Base-by-base conservation (phyloP, 1,139 yeast species). In the Zygoascus hellenicus region DNA sequence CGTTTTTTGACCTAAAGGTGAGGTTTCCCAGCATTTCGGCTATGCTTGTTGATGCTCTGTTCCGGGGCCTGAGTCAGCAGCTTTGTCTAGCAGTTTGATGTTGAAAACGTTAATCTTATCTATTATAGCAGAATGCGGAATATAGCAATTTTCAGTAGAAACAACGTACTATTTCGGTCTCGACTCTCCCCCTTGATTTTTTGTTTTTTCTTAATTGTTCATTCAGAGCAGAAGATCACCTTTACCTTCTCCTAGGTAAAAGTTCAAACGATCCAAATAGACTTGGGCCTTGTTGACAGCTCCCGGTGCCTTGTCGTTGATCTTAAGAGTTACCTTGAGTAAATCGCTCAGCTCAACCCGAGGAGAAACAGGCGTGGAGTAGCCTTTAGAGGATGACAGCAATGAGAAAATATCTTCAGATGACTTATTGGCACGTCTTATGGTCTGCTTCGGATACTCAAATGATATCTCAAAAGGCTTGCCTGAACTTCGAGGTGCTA, bases 381-480 rank as follows among this genome's bases (percentile, higher is more conserved):
- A 35, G 15, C 59, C 53, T 45, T 51, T 42, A 32, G 19, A n/a
- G 6, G 39, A 30, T 22, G 48, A 37, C 2, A 46, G 43, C 9
- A 46, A n/a, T 13, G 48, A 42, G 16, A 42, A 28, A 9, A 46
- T 42, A 15, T 46, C 48, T 11, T 36, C 30, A 51, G 66, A 31
- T 45, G 54, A 45, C 45, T 37, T 43, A 13, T n/a, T 16, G 28
- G 29, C 26, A 14, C 31, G 15, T 14, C 53, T 45, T 22, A 22
- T 22, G 7, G 26, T 22, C 26, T 22, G 26, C 54, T 49, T 32
- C 55, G 61, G 60, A 47, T 78, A 76, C 38, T 70, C 69, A 61
- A 86, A 81, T 64, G 89, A 74, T 45, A 75, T 76, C 32, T 76
- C 68, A 40, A 76, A 76, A 35, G 78, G 78, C 35, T 83, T 69